phyloP scores from a whole-genome alignment of 2,329 filamentous ascomycete species.

The Parastagonospora nodorum region DNA sequence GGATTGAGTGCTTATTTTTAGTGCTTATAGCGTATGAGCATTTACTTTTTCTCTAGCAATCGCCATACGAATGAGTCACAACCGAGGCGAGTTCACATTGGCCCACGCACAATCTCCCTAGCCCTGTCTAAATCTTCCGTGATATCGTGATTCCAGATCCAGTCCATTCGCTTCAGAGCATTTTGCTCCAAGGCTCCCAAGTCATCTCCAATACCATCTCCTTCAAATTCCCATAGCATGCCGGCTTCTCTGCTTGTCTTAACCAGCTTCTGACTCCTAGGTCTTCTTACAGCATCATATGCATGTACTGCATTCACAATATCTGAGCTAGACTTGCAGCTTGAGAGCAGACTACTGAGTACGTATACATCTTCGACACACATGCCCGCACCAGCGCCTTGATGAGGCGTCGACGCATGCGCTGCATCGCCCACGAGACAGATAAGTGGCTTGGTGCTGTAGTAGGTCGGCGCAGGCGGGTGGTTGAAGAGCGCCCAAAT shows the following conservation, averaged over 20 bases:
- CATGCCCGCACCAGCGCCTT: slow-evolving; percentile 60
- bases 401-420: slow-evolving; percentile 59
- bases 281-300: slow-evolving; percentile 47
- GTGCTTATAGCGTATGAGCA: too few relatives aligned
- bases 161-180: slow-evolving; percentile 39
- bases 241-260: slow-evolving; percentile 47
- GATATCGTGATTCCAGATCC: slow-evolving; percentile 51
- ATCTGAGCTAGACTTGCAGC: slow-evolving; percentile 10
- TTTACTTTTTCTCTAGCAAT: too few relatives aligned
- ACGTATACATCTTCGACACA: slow-evolving; percentile 60
- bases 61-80: too few relatives aligned
- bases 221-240: slow-evolving; percentile 48
- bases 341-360: slow-evolving; percentile 47
- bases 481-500: slow-evolving; percentile 57
- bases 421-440: slow-evolving; percentile 60
- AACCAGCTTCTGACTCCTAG: slow-evolving; percentile 48
- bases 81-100: too few relatives aligned
- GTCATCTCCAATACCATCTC: slow-evolving; percentile 37
- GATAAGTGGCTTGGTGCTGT: slow-evolving; percentile 36
- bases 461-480: slow-evolving; percentile 49
- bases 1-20: too few relatives aligned
- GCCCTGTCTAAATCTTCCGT: slow-evolving; percentile 28
- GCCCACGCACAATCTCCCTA: too few relatives aligned
- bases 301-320: slow-evolving; percentile 43
- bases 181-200: slow-evolving; percentile 37